A percentile compares a stretch with the other conserved stretches of the same genome.
phyloP scores from a whole-genome alignment of 139 green algal species.

The Tetratostichococcus sp. region DNA sequence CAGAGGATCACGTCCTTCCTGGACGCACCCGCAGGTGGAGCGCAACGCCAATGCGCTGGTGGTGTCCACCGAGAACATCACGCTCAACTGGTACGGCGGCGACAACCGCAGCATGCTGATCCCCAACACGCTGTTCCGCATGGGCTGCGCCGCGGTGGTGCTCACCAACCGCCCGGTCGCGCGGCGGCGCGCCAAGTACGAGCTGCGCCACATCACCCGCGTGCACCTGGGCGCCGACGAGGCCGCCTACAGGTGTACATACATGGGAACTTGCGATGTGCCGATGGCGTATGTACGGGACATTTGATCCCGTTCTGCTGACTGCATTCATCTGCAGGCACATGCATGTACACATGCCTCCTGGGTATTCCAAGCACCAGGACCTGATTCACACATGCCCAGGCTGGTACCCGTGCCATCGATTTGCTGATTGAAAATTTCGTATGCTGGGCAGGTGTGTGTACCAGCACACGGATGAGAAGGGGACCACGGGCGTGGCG shows the following conservation, averaged over 20 bases:
- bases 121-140: constrained; percentile 64
- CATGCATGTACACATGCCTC: too few species aligned
- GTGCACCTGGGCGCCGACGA: constrained; percentile 68
- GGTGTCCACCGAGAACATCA: constrained; percentile 83
- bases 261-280: background rate
- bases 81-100: constrained; percentile 72
- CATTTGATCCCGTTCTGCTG: too few species aligned
- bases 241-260: constrained; percentile 44
- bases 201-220: constrained; percentile 58
- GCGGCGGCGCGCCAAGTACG: constrained; percentile 58
- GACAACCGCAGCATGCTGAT: constrained; percentile 75
- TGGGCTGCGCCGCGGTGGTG: constrained; percentile 53
- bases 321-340: too few species aligned
- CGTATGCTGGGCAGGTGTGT: constrained; percentile 53
- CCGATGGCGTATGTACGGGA: too few species aligned
- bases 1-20: too few species aligned
- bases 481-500: constrained; percentile 48
- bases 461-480: constrained; percentile 47
- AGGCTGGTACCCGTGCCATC: too few species aligned
- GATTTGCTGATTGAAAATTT: too few species aligned
- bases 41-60: constrained; percentile 55
- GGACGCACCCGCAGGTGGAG: constrained; percentile 1
- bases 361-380: too few species aligned
- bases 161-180: constrained; percentile 62
- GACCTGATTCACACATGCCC: too few species aligned